phyloP scores from a whole-genome alignment of 2,329 filamentous ascomycete genomes.

The Nectriaceae sp. region DNA sequence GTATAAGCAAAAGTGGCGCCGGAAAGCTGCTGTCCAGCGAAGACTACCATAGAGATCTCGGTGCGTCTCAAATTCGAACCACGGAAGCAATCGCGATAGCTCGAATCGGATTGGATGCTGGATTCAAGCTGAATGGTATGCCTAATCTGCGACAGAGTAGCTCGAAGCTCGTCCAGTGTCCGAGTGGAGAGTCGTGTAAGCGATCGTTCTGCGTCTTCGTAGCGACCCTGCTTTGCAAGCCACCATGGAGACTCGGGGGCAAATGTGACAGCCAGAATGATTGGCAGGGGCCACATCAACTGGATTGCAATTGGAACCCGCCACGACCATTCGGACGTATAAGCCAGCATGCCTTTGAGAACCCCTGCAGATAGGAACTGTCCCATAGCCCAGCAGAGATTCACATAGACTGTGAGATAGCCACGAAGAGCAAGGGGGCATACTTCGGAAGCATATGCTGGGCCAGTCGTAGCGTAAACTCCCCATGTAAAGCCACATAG shows the following conservation, averaged over 20 bases:
- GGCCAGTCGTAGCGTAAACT: constrained; percentile 55
- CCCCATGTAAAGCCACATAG: constrained; percentile 51
- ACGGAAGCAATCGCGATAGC: constrained; percentile 6
- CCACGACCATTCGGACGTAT: constrained; percentile 41
- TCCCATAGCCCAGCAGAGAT: constrained; percentile 45
- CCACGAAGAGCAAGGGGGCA: constrained; percentile 7
- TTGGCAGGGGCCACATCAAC: constrained; percentile 44
- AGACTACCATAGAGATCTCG: constrained; percentile 2
- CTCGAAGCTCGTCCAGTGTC: too few species aligned
- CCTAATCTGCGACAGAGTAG: constrained; percentile 41
- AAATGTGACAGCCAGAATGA: constrained; percentile 38
- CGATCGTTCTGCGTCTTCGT: constrained; percentile 20
- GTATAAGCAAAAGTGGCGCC: constrained; percentile 3
- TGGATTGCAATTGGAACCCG: constrained; percentile 46
- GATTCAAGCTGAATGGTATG: constrained; percentile 36
- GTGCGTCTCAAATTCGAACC: constrained; percentile 3
- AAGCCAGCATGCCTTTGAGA: constrained; percentile 35
- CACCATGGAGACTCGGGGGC: constrained; percentile 44
- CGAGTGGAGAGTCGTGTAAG: constrained; percentile 7
- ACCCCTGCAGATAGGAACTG: constrained; percentile 44
- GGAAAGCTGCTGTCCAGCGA: neutral
- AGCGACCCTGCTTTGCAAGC: constrained; percentile 39
- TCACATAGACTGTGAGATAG: constrained; percentile 3
- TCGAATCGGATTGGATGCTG: neutral
- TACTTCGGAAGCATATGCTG: constrained; percentile 11